A percentile compares a stretch with the other conserved stretches of the same genome.
Conservation (phyloP, 2,329 filamentous ascomycete species). For the Aschersonia sp. region DNA sequence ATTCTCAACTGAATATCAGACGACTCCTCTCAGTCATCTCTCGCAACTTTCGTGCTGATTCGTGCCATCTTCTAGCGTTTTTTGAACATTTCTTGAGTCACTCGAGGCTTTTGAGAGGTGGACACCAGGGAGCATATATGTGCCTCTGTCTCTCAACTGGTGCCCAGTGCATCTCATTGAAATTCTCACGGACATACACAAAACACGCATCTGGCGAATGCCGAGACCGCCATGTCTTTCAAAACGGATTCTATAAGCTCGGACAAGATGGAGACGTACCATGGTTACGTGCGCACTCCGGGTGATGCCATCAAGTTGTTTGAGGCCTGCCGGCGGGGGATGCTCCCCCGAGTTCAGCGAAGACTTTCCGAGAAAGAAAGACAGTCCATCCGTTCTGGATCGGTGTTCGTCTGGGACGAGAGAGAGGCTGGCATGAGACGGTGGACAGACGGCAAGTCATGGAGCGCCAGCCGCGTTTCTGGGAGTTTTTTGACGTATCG, state of each 20-base stretch:
- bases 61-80: no score
- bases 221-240: not conserved
- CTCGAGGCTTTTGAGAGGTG: no score
- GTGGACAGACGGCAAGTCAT: conserved; percentile 98
- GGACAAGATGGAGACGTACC: conserved; percentile 80
- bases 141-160: not conserved
- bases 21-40: no score
- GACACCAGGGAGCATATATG: no score
- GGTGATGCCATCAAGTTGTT: conserved; percentile 97
- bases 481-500: conserved; percentile 95
- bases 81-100: no score
- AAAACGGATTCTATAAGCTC: conserved; percentile 7
- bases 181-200: not conserved
- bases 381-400: conserved; percentile 89
- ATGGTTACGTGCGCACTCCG: conserved; percentile 89
- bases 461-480: conserved; percentile 94
- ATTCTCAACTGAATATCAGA: no score
- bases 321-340: conserved; percentile 81
- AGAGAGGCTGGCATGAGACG: conserved; percentile 93
- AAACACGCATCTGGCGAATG: conserved; percentile 2
- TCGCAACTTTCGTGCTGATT: no score
- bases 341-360: conserved; percentile 82
- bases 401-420: conserved; percentile 99
- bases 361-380: conserved; percentile 92
- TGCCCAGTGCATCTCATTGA: not conserved